Evolutionary conservation across 768 basidiomycete species (phyloP).

Genomic region (Mycena leptocephala): DNA sequence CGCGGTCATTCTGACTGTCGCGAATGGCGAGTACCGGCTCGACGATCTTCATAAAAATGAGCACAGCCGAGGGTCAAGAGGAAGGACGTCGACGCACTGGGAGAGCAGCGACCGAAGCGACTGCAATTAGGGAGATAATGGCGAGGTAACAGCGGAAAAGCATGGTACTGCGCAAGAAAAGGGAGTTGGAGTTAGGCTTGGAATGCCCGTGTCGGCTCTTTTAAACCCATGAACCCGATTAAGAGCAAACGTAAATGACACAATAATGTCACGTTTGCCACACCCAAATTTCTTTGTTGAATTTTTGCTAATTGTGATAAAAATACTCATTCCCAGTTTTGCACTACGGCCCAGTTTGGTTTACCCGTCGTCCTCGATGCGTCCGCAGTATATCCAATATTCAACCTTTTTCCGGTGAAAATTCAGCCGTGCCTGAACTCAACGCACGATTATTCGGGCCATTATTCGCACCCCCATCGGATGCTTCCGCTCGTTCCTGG

Average conservation of each 20-base stretch:
- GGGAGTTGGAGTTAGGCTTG: slow-evolving; percentile 17
- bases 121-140: slow-evolving; percentile 51
- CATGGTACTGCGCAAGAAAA: slow-evolving; percentile 44
- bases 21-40: slow-evolving; percentile 36
- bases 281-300: too few species aligned
- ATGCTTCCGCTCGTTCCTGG: slow-evolving; percentile 27
- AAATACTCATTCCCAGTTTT: too few species aligned
- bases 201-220: slow-evolving; percentile 38
- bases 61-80: not conserved
- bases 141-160: slow-evolving; percentile 52
- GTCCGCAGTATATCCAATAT: not conserved
- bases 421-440: slow-evolving; percentile 18
- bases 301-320: too few species aligned
- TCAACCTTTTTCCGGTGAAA: not conserved
- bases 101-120: slow-evolving; percentile 52
- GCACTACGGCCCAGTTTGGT: not conserved
- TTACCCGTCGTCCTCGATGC: not conserved
- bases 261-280: not conserved
- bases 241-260: slow-evolving; percentile 33
- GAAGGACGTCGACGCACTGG: slow-evolving; percentile 50
- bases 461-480: slow-evolving; percentile 9
- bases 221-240: slow-evolving; percentile 53
- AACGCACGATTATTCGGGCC: slow-evolving; percentile 9
- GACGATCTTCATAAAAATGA: slow-evolving; percentile 36
- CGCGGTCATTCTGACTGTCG: slow-evolving; percentile 24